Conservation (phyloP, 148 eudicot species). For the Pharnaceum exiguum region DNA sequence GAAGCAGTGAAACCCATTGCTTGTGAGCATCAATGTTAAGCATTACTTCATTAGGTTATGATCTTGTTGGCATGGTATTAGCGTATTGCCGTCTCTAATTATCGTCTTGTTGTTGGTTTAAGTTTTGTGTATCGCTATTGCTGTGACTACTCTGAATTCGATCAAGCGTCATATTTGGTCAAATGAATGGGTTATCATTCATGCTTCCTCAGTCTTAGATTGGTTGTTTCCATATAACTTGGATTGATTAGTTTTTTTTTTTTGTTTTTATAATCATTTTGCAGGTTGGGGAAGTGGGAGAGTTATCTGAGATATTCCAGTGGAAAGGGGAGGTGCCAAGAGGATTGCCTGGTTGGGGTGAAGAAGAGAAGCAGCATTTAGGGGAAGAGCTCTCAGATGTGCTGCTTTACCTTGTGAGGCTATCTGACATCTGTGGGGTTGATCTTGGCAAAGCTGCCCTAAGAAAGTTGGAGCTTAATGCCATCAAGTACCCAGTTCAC, state of each 20-base stretch:
- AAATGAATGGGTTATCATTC: not conserved
- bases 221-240: not conserved
- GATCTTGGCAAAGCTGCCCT: slow-evolving; percentile 79
- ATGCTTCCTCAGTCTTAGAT: not conserved
- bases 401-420: slow-evolving; percentile 59
- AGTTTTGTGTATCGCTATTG: no score
- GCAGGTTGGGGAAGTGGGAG: slow-evolving; percentile 79
- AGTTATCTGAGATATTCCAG: slow-evolving; percentile 67
- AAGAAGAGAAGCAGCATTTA: slow-evolving; percentile 54
- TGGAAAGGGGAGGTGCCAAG: slow-evolving; percentile 80
- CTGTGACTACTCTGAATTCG: no score
- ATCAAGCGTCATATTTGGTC: not conserved
- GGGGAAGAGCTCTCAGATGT: slow-evolving; percentile 79
- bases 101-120: no score
- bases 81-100: no score
- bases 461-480: slow-evolving; percentile 55
- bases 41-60: no score
- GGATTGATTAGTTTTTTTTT: not conserved
- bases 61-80: no score
- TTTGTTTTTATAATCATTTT: not conserved
- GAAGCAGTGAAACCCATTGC: no score
- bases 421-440: slow-evolving; percentile 63
- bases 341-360: slow-evolving; percentile 62
- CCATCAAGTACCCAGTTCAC: slow-evolving; percentile 52
- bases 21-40: no score